Percentiles rank a stretch among this genome's conserved stretches.
phyloP scores from a whole-genome alignment of 768 basidiomycete genomes.

The Cystoderma amianthinum region DNA sequence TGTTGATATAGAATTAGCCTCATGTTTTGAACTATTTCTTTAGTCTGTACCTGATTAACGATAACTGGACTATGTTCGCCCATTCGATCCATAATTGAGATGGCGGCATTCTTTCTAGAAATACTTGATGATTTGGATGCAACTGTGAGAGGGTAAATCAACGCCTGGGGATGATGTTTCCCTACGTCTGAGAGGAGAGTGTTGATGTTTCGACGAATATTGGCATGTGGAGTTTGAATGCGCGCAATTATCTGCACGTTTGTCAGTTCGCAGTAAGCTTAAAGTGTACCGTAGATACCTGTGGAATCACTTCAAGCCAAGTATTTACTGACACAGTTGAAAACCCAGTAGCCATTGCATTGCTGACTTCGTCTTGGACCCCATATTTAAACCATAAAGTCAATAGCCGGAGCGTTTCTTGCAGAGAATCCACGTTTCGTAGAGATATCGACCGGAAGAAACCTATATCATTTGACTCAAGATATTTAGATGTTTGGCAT shows the following conservation, averaged over 20 bases:
- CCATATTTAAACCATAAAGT: slow-evolving; percentile 99
- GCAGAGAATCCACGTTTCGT: slow-evolving; percentile 84
- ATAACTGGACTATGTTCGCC: slow-evolving; percentile 82
- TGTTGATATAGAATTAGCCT: slow-evolving; percentile 17
- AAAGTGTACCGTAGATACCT: slow-evolving; percentile 46
- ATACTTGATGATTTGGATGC: slow-evolving; percentile 92
- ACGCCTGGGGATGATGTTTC: slow-evolving; percentile 93
- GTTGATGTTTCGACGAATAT: slow-evolving; percentile 86
- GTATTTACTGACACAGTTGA: slow-evolving; percentile 90
- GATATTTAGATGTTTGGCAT: neutral
- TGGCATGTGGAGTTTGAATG: slow-evolving; percentile 88
- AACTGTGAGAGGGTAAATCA: slow-evolving; percentile 93
- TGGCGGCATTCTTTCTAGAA: slow-evolving; percentile 75
- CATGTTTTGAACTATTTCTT: neutral
- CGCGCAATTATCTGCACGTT: slow-evolving; percentile 84
- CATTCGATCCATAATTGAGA: slow-evolving; percentile 88
- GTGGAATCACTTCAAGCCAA: slow-evolving; percentile 98
- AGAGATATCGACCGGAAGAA: slow-evolving; percentile 95
- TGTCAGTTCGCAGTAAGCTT: neutral
- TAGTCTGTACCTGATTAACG: slow-evolving; percentile 66
- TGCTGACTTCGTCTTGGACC: slow-evolving; percentile 80
- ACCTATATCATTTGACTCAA: slow-evolving; percentile 33
- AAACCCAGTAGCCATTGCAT: slow-evolving; percentile 85
- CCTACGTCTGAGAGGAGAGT: slow-evolving; percentile 87
- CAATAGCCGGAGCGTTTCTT: slow-evolving; percentile 88